phyloP scores from a whole-genome alignment of 306 rosid genomes.

The Lathyrus aphaca region DNA sequence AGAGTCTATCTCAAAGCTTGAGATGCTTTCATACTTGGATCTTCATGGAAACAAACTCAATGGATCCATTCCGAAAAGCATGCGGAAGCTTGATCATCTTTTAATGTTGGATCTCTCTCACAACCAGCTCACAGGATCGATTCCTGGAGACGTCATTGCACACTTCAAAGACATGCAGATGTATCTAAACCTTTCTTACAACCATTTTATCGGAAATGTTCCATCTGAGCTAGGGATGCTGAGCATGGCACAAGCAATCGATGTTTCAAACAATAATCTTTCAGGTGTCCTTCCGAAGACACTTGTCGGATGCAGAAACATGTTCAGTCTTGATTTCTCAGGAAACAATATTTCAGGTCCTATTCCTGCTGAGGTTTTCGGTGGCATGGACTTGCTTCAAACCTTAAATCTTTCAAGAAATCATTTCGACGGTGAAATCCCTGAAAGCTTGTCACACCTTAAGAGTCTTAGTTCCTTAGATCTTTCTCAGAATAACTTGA shows the following conservation, averaged over 20 bases:
- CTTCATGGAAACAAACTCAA: conserved; percentile 71
- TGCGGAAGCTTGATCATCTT: conserved; percentile 54
- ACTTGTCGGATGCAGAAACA: conserved; percentile 63
- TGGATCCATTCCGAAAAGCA: conserved; percentile 69
- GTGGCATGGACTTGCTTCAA: conserved; percentile 52
- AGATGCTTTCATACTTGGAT: conserved; percentile 64
- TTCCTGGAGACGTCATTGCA: conserved; percentile 57
- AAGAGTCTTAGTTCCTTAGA: conserved; percentile 65
- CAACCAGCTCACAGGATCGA: conserved; percentile 64
- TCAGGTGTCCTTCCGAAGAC: conserved; percentile 66
- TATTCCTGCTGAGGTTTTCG: conserved; percentile 65
- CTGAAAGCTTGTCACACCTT: conserved; percentile 52
- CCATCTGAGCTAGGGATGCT: conserved; percentile 74
- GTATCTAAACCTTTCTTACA: conserved; percentile 71
- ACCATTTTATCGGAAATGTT: conserved; percentile 65
- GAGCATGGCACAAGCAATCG: conserved; percentile 71
- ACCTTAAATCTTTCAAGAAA: conserved; percentile 78
- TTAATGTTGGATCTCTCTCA: conserved; percentile 68
- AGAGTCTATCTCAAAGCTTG: conserved; percentile 62
- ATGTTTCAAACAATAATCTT: conserved; percentile 83
- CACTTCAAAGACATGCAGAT: conserved; percentile 61
- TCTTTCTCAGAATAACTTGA: conserved; percentile 77
- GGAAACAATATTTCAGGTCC: conserved; percentile 74
- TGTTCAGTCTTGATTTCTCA: conserved; percentile 73
- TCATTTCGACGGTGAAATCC: conserved; percentile 65